These are phyloP conservation scores for Hibiscus trionum DNA, from an alignment of 345 rosid genomes.

Conservation along the genomic window DNA sequence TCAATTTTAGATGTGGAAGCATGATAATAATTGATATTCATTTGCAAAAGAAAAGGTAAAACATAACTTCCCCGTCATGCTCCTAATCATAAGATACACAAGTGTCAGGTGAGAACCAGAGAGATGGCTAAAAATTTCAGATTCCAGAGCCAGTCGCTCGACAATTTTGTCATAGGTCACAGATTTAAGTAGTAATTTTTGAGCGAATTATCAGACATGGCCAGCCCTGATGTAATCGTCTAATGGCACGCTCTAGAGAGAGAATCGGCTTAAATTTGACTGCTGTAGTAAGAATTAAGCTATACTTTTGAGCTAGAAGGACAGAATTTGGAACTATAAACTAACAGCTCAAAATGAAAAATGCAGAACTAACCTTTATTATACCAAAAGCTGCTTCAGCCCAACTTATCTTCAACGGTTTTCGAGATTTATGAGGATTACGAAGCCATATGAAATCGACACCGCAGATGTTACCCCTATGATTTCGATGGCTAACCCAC, in stretches of 20 bases:
- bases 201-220: neutral
- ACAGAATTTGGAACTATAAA: neutral
- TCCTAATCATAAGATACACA: neutral
- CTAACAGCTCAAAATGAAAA: neutral
- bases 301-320: neutral
- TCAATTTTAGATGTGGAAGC: conserved; percentile 7
- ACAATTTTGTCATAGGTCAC: neutral
- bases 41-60: neutral
- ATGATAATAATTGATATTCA: neutral
- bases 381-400: conserved; percentile 65
- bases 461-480: conserved; percentile 94
- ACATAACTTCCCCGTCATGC: neutral
- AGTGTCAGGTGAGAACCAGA: neutral
- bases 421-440: conserved; percentile 46
- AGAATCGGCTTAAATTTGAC: neutral
- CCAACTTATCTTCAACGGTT: conserved; percentile 59
- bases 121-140: neutral
- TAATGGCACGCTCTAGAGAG: neutral
- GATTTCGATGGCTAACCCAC: conserved; percentile 99
- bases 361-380: conserved; percentile 40
- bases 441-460: conserved; percentile 98
- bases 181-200: neutral
- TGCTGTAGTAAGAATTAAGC: neutral
- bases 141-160: neutral
- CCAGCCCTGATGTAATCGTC: neutral